Percentiles rank a stretch among this genome's conserved stretches.
These are phyloP conservation scores for Jacaranda mimosifolia DNA, from an alignment of 257 asterid species.

Conservation along the genomic window DNA sequence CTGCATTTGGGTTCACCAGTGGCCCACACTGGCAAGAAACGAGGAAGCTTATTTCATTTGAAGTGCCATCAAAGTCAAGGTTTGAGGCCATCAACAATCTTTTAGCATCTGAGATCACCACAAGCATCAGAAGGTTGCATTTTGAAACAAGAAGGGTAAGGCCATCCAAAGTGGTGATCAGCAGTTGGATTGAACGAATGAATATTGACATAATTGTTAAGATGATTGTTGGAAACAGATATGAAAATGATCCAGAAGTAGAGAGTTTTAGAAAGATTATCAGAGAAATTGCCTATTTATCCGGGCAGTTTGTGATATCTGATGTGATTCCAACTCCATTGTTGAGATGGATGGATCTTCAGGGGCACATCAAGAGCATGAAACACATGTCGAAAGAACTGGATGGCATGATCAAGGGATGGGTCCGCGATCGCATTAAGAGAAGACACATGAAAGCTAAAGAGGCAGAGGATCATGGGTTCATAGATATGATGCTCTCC, in stretches of 20 bases:
- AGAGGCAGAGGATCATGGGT: constrained; percentile 33
- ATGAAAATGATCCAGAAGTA: constrained; percentile 12
- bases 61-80: constrained; percentile 44
- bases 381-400: constrained; percentile 46
- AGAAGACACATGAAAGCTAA: constrained; percentile 13
- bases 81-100: constrained; percentile 27
- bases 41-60: constrained; percentile 43
- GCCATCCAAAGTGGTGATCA: constrained; percentile 35
- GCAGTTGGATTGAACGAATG: constrained; percentile 43
- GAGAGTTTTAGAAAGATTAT: constrained; percentile 16
- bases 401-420: constrained; percentile 38
- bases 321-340: constrained; percentile 46
- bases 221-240: constrained; percentile 49
- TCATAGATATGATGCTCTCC: constrained; percentile 61
- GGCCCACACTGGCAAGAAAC: constrained; percentile 56
- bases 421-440: constrained; percentile 52
- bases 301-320: constrained; percentile 41
- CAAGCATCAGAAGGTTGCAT: constrained; percentile 4
- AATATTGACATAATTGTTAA: constrained; percentile 43
- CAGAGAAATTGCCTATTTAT: constrained; percentile 35
- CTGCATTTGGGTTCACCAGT: constrained; percentile 45
- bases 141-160: neutral
- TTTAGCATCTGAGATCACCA: neutral
- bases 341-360: constrained; percentile 50
- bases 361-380: constrained; percentile 49